These are phyloP conservation scores for Cercospora janseana DNA, from an alignment of 2,329 filamentous ascomycete species.

Conservation along the genomic window DNA sequence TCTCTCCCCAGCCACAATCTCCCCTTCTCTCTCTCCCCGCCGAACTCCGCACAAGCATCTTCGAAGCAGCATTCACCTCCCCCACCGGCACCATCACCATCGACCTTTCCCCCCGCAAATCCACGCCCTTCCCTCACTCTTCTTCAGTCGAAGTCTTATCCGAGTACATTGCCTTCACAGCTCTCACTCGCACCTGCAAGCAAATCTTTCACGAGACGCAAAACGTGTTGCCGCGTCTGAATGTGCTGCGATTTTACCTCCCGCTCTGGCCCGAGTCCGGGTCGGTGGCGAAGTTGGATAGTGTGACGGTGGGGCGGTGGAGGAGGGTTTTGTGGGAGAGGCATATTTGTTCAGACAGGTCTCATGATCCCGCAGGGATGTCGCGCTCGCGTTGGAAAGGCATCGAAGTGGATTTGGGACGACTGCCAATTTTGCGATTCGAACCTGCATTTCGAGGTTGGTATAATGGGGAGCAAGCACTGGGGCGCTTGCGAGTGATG, in stretches of 20 bases:
- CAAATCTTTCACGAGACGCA: background rate
- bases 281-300: background rate
- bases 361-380: background rate
- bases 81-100: background rate
- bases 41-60: slow-evolving; percentile 1
- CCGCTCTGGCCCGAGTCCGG: background rate
- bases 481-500: background rate
- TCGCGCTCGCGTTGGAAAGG: background rate
- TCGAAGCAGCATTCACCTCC: background rate
- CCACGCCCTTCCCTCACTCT: background rate
- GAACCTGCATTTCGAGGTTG: slow-evolving; percentile 4
- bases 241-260: background rate
- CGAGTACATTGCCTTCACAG: background rate
- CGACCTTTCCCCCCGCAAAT: slow-evolving; percentile 3
- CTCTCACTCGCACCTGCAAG: slow-evolving; percentile 2
- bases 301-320: background rate
- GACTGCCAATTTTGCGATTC: background rate
- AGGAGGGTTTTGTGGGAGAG: background rate
- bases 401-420: background rate
- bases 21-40: slow-evolving; percentile 2
- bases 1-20: background rate
- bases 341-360: no score
- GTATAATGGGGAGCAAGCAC: slow-evolving; percentile 7
- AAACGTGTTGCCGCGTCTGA: background rate
- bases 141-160: background rate